Percentiles rank a stretch among this genome's conserved stretches.
Evolutionary conservation across 73 alveolate genomes (phyloP).

Genomic region (Stentor coeruleus): DNA sequence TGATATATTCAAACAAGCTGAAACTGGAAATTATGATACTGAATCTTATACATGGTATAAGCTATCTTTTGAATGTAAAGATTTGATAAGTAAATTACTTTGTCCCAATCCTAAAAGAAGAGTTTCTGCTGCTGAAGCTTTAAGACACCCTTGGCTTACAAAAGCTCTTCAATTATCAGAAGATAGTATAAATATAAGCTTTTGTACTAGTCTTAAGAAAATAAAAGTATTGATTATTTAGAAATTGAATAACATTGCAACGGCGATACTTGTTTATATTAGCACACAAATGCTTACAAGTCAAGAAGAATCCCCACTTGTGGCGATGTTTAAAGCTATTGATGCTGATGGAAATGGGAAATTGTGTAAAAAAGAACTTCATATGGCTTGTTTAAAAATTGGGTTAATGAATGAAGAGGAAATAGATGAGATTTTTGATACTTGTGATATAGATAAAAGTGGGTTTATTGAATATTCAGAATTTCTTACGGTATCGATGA

Average conservation of each 20-base stretch:
- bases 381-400: neutral
- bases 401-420: neutral
- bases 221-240: conserved; percentile 1
- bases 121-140: conserved; percentile 63
- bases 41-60: conserved; percentile 44
- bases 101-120: conserved; percentile 50
- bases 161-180: neutral
- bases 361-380: neutral
- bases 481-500: neutral
- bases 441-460: neutral
- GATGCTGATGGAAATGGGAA: conserved; percentile 9
- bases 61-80: conserved; percentile 67
- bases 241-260: neutral
- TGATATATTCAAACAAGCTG: conserved; percentile 50
- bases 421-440: neutral
- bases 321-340: neutral
- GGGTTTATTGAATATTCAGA: conserved; percentile 25
- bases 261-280: neutral
- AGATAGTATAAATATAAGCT: neutral
- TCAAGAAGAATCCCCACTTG: neutral
- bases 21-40: conserved; percentile 48
- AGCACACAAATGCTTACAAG: neutral
- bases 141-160: conserved; percentile 62
- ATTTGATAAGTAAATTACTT: conserved; percentile 61
- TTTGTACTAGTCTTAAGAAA: neutral